These are phyloP conservation scores for Phaeomoniella chlamydospora DNA, from an alignment of 2,329 filamentous ascomycete genomes.

Conservation along the genomic window DNA sequence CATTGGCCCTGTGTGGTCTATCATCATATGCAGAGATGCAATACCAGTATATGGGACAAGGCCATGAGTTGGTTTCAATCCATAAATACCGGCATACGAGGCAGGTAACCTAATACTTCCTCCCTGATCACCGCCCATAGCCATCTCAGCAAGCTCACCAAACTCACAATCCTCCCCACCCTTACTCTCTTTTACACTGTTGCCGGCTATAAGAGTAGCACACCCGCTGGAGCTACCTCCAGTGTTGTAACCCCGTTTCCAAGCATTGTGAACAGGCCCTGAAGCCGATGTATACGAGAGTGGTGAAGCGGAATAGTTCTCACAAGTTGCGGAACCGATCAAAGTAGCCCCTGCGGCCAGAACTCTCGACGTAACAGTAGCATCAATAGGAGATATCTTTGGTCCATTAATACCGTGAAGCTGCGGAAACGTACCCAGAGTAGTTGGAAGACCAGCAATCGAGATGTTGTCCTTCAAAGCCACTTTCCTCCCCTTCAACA, in stretches of 20 bases:
- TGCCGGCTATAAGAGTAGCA: slow-evolving; percentile 16
- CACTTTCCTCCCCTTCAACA: slow-evolving; percentile 16
- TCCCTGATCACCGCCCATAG: slow-evolving; percentile 24
- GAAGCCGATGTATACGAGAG: slow-evolving; percentile 21
- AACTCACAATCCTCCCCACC: slow-evolving; percentile 9
- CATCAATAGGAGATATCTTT: slow-evolving; percentile 19
- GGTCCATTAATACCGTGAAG: slow-evolving; percentile 14
- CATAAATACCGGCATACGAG: slow-evolving; percentile 25
- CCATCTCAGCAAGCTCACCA: slow-evolving; percentile 18
- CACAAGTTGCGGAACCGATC: slow-evolving; percentile 21
- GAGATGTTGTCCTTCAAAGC: slow-evolving; percentile 23
- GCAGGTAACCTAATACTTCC: slow-evolving; percentile 24
- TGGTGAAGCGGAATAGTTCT: slow-evolving; percentile 22
- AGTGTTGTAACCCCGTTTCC: slow-evolving; percentile 15
- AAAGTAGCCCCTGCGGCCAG: slow-evolving; percentile 19
- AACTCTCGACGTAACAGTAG: slow-evolving; percentile 18
- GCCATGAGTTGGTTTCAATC: slow-evolving; percentile 33
- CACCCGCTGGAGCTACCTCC: slow-evolving; percentile 24
- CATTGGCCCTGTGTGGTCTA: slow-evolving; percentile 33
- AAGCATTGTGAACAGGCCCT: slow-evolving; percentile 22
- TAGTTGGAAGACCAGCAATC: slow-evolving; percentile 20
- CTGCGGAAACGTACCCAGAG: slow-evolving; percentile 18
- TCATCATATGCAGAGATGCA: slow-evolving; percentile 21
- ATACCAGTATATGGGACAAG: slow-evolving; percentile 37
- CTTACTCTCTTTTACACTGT: slow-evolving; percentile 6